Conservation (phyloP, 306 rosid genomes). For the Vigna trinervia region DNA sequence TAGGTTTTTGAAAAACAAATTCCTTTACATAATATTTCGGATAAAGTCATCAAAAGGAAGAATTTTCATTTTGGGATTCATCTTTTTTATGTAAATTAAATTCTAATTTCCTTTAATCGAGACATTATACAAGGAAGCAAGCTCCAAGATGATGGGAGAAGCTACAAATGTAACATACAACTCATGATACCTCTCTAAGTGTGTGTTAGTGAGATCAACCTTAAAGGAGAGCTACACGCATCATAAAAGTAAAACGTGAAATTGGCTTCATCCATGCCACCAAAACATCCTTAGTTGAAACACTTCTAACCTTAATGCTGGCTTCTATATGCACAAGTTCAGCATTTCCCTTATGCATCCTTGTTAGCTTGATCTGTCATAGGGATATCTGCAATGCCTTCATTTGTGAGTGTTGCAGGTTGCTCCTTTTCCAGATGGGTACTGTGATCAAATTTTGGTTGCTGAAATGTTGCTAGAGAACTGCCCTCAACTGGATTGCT, state of each 20-base stretch:
- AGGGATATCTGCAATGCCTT: constrained; percentile 42
- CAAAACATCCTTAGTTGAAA: constrained; percentile 26
- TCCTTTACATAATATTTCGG: too few relatives aligned
- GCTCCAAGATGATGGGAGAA: constrained; percentile 33
- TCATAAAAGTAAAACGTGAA: constrained; percentile 1
- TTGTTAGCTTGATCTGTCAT: constrained; percentile 45
- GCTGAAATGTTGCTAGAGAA: constrained; percentile 34
- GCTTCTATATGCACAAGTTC: background rate
- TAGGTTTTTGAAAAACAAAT: too few relatives aligned
- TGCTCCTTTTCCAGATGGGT: constrained; percentile 38
- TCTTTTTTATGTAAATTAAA: background rate
- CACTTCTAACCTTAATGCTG: background rate
- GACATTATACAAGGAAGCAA: constrained; percentile 42
- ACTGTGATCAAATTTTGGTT: constrained; percentile 33
- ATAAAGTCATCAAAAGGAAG: too few relatives aligned
- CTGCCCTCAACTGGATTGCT: constrained; percentile 42
- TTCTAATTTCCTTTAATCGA: constrained; percentile 21
- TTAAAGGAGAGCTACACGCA: constrained; percentile 13
- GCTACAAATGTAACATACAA: constrained; percentile 16
- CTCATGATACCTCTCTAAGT: constrained; percentile 6
- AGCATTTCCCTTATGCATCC: constrained; percentile 43
- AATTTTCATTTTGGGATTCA: too few relatives aligned
- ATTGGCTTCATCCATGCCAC: constrained; percentile 21
- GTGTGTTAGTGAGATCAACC: constrained; percentile 41
- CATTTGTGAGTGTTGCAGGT: constrained; percentile 28